These are phyloP conservation scores for Odontarrhena argentea DNA, from an alignment of 345 rosid genomes.

Conservation along the genomic window DNA sequence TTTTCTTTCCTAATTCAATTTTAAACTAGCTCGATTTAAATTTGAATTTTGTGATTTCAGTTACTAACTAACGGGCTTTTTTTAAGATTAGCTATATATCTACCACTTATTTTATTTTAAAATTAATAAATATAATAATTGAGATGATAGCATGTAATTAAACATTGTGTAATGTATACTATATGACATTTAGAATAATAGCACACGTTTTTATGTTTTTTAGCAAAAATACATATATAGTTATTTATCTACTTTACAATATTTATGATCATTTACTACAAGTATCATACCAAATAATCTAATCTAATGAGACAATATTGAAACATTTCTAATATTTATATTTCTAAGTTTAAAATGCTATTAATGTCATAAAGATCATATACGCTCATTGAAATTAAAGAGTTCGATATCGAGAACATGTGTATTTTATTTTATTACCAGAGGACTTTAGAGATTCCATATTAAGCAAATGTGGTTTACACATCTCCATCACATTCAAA, in stretches of 20 bases:
- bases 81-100: background rate
- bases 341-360: background rate
- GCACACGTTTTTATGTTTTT: too few species aligned
- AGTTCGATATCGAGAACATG: background rate
- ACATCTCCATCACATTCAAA: background rate
- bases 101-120: too few species aligned
- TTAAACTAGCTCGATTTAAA: conserved; percentile 21
- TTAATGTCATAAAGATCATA: background rate
- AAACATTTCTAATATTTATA: too few species aligned
- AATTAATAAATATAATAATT: too few species aligned
- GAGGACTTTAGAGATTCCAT: background rate
- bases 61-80: conserved; percentile 13
- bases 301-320: too few species aligned
- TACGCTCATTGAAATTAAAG: background rate
- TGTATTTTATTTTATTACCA: background rate
- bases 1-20: conserved; percentile 6
- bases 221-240: too few species aligned
- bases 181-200: too few species aligned
- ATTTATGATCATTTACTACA: too few species aligned
- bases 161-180: too few species aligned
- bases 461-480: conserved; percentile 9
- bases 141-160: too few species aligned
- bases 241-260: too few species aligned
- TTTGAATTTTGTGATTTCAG: conserved; percentile 19
- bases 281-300: too few species aligned